Conservation (phyloP, 441 rosid genomes). For the Erysimum cheiri region DNA sequence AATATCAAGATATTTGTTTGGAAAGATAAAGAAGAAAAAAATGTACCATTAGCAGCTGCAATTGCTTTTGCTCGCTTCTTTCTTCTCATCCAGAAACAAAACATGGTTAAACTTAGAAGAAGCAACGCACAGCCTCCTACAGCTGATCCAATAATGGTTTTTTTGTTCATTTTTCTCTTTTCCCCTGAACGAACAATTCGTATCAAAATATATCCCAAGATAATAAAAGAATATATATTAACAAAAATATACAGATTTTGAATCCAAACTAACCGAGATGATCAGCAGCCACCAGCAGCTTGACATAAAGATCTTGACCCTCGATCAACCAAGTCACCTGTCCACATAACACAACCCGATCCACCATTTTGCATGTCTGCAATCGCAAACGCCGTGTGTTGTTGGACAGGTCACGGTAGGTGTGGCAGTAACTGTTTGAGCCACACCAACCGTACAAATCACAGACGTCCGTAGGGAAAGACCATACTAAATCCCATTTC, state of each 20-base stretch:
- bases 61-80: not conserved
- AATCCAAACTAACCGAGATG: not conserved
- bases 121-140: not conserved
- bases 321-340: not conserved
- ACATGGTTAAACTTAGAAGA: not conserved
- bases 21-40: not conserved
- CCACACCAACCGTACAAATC: not conserved
- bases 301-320: not conserved
- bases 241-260: too few relatives aligned
- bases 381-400: not conserved
- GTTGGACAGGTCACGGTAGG: too few relatives aligned
- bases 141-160: not conserved
- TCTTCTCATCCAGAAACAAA: not conserved
- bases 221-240: too few relatives aligned
- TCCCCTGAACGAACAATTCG: not conserved
- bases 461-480: not conserved
- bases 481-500: too few relatives aligned
- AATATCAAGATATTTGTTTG: not conserved
- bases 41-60: not conserved
- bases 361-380: not conserved
- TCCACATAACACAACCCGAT: not conserved
- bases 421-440: not conserved
- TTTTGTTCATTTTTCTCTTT: not conserved
- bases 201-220: not conserved
- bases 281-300: too few relatives aligned